These are phyloP conservation scores for Cornus suecica DNA, from an alignment of 148 eudicot species.

Conservation along the genomic window DNA sequence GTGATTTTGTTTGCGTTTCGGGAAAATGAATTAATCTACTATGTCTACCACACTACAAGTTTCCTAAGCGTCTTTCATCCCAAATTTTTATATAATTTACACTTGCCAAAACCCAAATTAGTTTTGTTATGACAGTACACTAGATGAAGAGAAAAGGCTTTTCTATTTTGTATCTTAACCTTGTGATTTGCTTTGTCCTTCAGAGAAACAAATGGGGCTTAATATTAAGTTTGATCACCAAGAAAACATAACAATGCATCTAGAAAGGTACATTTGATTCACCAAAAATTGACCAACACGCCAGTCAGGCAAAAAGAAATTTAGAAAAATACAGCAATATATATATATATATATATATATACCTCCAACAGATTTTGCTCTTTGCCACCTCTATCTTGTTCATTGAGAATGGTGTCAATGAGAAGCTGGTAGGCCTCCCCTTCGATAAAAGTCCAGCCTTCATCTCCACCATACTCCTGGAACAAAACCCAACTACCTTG, in stretches of 20 bases:
- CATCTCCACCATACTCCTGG: slow-evolving; percentile 15
- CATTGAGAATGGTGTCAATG: slow-evolving; percentile 10
- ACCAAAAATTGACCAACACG: background rate
- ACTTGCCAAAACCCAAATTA: no score
- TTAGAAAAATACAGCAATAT: background rate
- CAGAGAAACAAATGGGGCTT: background rate
- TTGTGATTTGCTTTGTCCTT: no score
- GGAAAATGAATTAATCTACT: no score
- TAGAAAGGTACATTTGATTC: background rate
- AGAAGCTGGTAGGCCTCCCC: slow-evolving; percentile 12
- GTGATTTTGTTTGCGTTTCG: no score
- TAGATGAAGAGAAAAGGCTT: no score
- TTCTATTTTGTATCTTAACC: no score
- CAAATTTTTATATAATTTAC: no score
- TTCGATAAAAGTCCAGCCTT: slow-evolving; percentile 15
- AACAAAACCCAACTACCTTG: slow-evolving; percentile 1
- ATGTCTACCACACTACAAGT: no score
- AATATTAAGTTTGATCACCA: background rate
- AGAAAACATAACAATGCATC: background rate
- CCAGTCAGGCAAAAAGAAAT: no score
- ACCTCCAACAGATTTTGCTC: background rate
- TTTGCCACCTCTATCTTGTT: background rate
- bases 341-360: background rate
- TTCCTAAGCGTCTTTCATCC: no score
- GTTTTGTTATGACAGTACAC: no score